Evolutionary conservation across 352 stramenopile species (phyloP).

Genomic region (Phytophthora cryptogea): DNA sequence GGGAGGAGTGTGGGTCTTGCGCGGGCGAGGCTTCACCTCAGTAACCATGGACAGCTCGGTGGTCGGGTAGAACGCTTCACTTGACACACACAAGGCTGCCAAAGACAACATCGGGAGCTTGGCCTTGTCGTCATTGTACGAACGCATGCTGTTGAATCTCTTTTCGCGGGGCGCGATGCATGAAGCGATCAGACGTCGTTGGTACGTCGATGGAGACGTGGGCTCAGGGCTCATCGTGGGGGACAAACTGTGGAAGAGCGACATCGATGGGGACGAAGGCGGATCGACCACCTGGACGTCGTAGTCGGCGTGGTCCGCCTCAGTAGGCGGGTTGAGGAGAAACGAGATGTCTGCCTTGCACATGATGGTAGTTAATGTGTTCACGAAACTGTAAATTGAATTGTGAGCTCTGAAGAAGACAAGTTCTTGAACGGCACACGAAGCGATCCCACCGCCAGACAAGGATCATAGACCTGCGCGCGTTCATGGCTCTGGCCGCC

Average conservation of each 20-base stretch:
- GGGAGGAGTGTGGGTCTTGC: constrained; percentile 54
- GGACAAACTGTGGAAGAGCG: constrained; percentile 32
- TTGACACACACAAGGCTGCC: constrained; percentile 33
- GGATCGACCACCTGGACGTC: constrained; percentile 5
- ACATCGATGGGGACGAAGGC: constrained; percentile 26
- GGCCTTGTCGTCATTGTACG: constrained; percentile 33
- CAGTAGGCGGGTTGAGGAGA: constrained; percentile 40
- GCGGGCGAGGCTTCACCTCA: constrained; percentile 8
- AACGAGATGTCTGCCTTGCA: constrained; percentile 52
- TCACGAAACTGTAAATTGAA: constrained; percentile 24
- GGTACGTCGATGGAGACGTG: constrained; percentile 27
- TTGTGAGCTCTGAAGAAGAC: constrained; percentile 27
- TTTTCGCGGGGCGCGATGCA: constrained; percentile 48
- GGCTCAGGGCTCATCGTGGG: constrained; percentile 31
- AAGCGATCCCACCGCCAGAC: constrained; percentile 9
- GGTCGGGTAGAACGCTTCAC: constrained; percentile 19
- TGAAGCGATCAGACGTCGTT: constrained; percentile 38
- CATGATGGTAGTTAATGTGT: constrained; percentile 27
- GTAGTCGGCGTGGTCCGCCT: constrained; percentile 5
- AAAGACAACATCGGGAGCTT: constrained; percentile 40
- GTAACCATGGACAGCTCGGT: constrained; percentile 29
- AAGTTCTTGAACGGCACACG: constrained; percentile 2
- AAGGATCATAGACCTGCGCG: constrained; percentile 22
- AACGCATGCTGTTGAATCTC: constrained; percentile 38
- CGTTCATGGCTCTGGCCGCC: constrained; percentile 1